Base-by-base conservation (phyloP, 352 stramenopile species). In the Phytophthora hibernalis region DNA sequence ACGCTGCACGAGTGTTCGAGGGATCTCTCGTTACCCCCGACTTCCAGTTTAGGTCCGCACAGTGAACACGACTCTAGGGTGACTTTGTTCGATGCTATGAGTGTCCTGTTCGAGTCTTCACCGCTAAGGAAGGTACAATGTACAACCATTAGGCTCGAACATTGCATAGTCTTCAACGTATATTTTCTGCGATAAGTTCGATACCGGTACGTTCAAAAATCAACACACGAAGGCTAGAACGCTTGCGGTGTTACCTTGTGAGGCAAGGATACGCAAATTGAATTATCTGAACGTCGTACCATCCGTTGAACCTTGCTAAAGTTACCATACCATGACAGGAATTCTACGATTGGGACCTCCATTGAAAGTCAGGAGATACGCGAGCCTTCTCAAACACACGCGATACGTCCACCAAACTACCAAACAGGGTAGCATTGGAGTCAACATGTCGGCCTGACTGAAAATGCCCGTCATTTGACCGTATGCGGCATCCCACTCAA, bases 1-100 rank as follows among this genome's bases (percentile, higher is more conserved):
- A 43, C 5, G 37, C 43, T 1, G 18, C n/a, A 31, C 53, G 40
- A 51, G 38, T 60, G 38, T 60, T 52, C 13, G n/a, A 61, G n/a
- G 12, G 11, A 6, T 15, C 53, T 16, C 37, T 51, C 24, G 30
- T 51, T 20, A 30, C 21, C 31, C 37, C 42, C 6, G 28, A 60
- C 11, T 50, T 49, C 38, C 12, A 30, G 38, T 37, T 22, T 22
- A 30, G 18, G 18, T 6, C 28, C 9, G 3, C 49, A 18, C 40
- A 30, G 18, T 55, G n/a, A 43, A 30, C 10, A 11, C 9, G 10
- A 28, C 24, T 28, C 24, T 28, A 28, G 24, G 3, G 24, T 2
- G 24, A 28, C 5, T 5, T 44, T 3, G 18, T 18, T 11, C 44
- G 31, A 37, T 8, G 31, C 31, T 15, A 28, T 5, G 24, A 28